phyloP scores from a whole-genome alignment of 768 basidiomycete species.

The Boletus insuetus region DNA sequence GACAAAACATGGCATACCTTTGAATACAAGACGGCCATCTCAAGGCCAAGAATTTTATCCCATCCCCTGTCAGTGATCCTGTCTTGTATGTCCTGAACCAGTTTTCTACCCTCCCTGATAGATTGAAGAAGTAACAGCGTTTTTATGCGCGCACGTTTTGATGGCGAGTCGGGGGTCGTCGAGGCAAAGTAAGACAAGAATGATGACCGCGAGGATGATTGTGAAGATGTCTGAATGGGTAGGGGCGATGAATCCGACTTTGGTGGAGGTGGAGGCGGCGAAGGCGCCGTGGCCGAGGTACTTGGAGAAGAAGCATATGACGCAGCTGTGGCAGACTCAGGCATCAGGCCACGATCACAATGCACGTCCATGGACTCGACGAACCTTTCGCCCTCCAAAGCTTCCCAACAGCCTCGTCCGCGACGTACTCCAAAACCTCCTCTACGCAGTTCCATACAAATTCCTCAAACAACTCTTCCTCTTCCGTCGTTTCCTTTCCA shows the following conservation, averaged over 20 bases:
- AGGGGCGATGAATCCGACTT: conserved; percentile 4
- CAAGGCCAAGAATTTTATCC: conserved; percentile 60
- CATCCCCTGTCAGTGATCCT: conserved; percentile 22
- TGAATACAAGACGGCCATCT: conserved; percentile 74
- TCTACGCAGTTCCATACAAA: conserved; percentile 57
- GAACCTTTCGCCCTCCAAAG: conserved; percentile 74
- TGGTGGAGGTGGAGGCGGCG: conserved; percentile 8
- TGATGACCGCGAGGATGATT: conserved; percentile 13
- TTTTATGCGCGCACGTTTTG: conserved; percentile 73
- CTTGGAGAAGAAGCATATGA: conserved; percentile 47
- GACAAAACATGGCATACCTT: conserved; percentile 46
- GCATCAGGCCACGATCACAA: not conserved
- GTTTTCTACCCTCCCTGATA: conserved; percentile 15
- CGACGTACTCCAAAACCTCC: conserved; percentile 46
- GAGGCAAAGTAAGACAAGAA: conserved; percentile 70
- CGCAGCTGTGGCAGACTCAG: conserved; percentile 36
- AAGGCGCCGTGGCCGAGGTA: not conserved
- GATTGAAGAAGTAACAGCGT: conserved; percentile 72
- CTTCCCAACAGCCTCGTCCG: conserved; percentile 51
- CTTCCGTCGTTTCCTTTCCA: conserved; percentile 21
- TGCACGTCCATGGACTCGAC: conserved; percentile 1
- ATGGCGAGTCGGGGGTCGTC: conserved; percentile 76
- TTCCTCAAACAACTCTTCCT: conserved; percentile 54
- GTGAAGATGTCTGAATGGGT: not conserved
- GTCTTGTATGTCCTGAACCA: conserved; percentile 20